Base-by-base conservation (phyloP, 73 alveolate species). In the Symbiodinium pilosum region DNA sequence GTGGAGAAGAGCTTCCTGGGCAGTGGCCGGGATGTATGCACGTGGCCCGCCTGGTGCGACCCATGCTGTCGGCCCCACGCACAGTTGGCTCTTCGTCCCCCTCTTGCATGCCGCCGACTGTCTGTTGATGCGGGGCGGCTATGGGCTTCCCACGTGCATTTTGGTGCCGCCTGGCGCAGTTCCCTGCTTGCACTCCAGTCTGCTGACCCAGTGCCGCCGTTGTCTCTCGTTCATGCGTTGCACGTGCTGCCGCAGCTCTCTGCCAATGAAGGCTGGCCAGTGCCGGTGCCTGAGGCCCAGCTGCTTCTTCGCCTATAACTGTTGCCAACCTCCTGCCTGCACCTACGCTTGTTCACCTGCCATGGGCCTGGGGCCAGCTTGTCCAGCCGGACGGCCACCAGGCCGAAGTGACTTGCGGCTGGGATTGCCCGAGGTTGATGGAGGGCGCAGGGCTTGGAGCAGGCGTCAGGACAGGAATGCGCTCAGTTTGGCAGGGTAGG, bases 1-100 rank as follows among this genome's bases (percentile, higher is more conserved):
- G n/a, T n/a, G n/a, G n/a, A n/a, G n/a, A n/a, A n/a, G n/a, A 47
- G 59, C 59, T 14, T 47, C 42, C 42, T 84, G 92, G 92, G n/a
- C n/a, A n/a, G n/a, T n/a, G n/a, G n/a, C n/a, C n/a, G n/a, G n/a
- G n/a, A n/a, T n/a, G n/a, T 26, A 6, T 43, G n/a, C 30, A 20
- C 92, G 43, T 26, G 75, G 92, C 43, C 92, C 73, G 2, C 92
- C 92, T 6, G 43, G 5, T 47, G 59, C 59, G 28, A 28, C 43
- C 8, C 18, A 43, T 18, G 38, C 81, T 32, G 26, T 1, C 47
- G 44, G 34, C n/a, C 83, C 93, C 9, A 34, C 93, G 21, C 43
- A 47, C 81, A 47, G 93, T 20, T 85, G 93, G 93, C 54, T 85
- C 81, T 85, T 30, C 32, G 93, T 51, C n/a, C 93, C 75, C 36